Evolutionary conservation across 768 basidiomycete genomes (phyloP), one percentile per base, ranked within the genome.

Genomic region (Podaxis carcinomalis): DNA sequence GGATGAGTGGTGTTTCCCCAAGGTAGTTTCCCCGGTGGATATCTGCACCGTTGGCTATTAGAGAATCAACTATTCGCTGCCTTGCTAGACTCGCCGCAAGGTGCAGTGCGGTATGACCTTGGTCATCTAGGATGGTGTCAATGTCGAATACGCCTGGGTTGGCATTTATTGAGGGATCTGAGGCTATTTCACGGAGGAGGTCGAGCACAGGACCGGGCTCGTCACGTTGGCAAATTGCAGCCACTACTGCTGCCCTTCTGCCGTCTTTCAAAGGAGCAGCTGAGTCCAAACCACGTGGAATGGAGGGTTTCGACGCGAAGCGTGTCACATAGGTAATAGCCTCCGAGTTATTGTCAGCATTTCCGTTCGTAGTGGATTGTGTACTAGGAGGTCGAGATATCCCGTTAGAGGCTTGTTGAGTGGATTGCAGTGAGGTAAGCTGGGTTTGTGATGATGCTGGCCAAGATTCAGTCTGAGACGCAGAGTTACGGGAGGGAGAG

Each of bases 1-100:
- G 89, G 28, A 97, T 92, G 32, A 99, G 83, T 1, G 97, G 89
- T 0, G 96, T 98, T 73, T 99, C 97, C 50, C 97, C 95, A 4
- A 89, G 84, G 69, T 88, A 89, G 74, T 98, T 98, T 1, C 97
- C 97, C 6, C 93, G 84, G 67, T 93, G 85, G 14, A 93, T 78
- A 71, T 98, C 95, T 1, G 95, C 93, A 32, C 95, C 94, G 50
- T 80, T 78, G 1, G 76, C 75, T 61, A 98, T 80, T 37, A 99
- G 81, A 9, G 86, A 83, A 25, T 85, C 83, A 16, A 92, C 83
- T 36, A 83, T 85, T 25, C 80, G 77, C 52, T 84, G 80, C 21
- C 92, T 83, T 0, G 88, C 92, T 53, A 98, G 79, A 47, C 94
- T 92, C 5, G 94, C 88, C 1, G 97, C 95, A 63, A 98, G 83